phyloP scores from a whole-genome alignment of 352 stramenopile species.

The Globisporangium spiculum region DNA sequence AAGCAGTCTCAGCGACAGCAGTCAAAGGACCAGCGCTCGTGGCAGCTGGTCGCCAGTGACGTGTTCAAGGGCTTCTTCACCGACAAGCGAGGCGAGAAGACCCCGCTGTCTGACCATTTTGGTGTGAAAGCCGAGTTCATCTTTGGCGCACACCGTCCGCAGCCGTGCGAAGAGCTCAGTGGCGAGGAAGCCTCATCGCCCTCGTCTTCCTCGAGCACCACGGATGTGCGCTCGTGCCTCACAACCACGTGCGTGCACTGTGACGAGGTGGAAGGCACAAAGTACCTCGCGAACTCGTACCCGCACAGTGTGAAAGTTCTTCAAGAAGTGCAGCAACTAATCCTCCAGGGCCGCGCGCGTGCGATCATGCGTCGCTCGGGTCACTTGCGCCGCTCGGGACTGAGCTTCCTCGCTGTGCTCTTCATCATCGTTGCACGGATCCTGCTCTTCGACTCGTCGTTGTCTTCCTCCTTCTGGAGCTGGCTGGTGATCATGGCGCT shows the following conservation, averaged over 20 bases:
- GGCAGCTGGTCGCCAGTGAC: conserved; percentile 56
- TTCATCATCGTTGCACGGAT: conserved; percentile 22
- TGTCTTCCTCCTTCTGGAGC: conserved; percentile 18
- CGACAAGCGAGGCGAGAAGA: conserved; percentile 53
- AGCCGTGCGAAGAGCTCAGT: conserved; percentile 34
- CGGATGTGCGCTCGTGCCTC: conserved; percentile 20
- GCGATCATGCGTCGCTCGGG: conserved; percentile 37
- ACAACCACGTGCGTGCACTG: conserved; percentile 47
- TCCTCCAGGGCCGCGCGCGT: conserved; percentile 37
- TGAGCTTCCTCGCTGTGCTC: conserved; percentile 15
- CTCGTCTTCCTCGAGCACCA: conserved; percentile 11
- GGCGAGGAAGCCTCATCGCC: conserved; percentile 25
- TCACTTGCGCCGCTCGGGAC: conserved; percentile 36
- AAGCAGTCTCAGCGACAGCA: conserved; percentile 5
- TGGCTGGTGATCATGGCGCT: conserved; percentile 36
- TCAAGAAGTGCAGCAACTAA: conserved; percentile 40
- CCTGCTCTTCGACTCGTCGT: conserved; percentile 27
- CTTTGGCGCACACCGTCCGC: conserved; percentile 33
- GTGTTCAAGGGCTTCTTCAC: conserved; percentile 82
- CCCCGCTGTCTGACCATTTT: conserved; percentile 76
- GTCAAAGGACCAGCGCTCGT: conserved; percentile 17
- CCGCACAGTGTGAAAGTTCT: conserved; percentile 31
- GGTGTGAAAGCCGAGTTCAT: conserved; percentile 69
- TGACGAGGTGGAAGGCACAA: conserved; percentile 31
- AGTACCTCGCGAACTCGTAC: conserved; percentile 21